Conservation (phyloP, 2,329 filamentous ascomycete genomes). For the Botrytis galanthina region DNA sequence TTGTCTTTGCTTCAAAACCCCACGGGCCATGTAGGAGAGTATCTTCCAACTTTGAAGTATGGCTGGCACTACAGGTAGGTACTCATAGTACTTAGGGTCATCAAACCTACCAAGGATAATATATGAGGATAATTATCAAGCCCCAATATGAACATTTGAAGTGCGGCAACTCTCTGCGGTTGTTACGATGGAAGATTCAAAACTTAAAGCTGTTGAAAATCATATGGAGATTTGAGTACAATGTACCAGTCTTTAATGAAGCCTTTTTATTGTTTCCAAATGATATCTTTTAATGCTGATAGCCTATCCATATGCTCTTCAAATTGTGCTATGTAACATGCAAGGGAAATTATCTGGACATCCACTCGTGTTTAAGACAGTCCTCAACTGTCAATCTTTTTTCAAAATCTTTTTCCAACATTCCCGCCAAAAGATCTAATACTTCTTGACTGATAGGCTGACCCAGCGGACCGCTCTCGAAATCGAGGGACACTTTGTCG, state of each 20-base stretch:
- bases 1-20: not conserved
- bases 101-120: not conserved
- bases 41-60: not conserved
- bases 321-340: not conserved
- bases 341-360: not conserved
- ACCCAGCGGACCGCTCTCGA: too few species aligned
- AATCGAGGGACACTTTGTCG: rapidly evolving
- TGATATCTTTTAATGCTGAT: not conserved
- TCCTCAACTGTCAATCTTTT: not conserved
- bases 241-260: not conserved
- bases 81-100: not conserved
- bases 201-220: not conserved
- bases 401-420: not conserved
- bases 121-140: not conserved
- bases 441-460: not conserved
- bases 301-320: not conserved
- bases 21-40: not conserved
- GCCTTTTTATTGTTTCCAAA: not conserved
- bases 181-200: not conserved
- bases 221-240: not conserved
- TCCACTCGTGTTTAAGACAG: not conserved
- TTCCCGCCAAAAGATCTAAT: not conserved
- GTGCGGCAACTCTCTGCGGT: not conserved
- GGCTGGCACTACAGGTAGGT: not conserved
- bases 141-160: not conserved